A percentile compares a stretch with the other conserved stretches of the same genome.
Evolutionary conservation across 2,329 filamentous ascomycete genomes (phyloP).

Genomic region (Ophiostoma montium): DNA sequence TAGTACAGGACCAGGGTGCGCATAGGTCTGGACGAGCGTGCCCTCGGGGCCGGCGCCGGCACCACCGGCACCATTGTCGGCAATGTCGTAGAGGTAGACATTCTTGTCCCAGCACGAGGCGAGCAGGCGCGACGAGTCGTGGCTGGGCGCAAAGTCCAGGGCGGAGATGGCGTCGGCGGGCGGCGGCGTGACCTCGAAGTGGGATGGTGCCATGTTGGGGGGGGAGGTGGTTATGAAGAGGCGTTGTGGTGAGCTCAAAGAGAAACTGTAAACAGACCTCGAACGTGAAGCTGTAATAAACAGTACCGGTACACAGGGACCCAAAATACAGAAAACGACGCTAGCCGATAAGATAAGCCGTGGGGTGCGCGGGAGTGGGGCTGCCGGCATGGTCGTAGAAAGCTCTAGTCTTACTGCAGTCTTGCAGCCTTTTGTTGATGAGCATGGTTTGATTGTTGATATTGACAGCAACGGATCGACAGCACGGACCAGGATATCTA

Average conservation of each 20-base stretch:
- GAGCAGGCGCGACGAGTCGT: slow-evolving; percentile 61
- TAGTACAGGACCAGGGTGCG: slow-evolving; percentile 73
- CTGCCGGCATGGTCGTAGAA: too few species aligned
- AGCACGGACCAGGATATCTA: neutral
- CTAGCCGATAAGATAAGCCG: slow-evolving; percentile 14
- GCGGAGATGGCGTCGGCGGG: slow-evolving; percentile 80
- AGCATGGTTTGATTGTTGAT: too few species aligned
- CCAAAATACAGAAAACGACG: neutral
- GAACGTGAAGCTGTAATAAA: slow-evolving; percentile 2
- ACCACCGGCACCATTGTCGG: slow-evolving; percentile 39
- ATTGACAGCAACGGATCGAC: too few species aligned
- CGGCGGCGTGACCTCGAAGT: slow-evolving; percentile 64
- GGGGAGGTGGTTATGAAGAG: too few species aligned
- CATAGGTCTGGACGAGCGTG: slow-evolving; percentile 56
- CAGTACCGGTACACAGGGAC: neutral
- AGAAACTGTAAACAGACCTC: slow-evolving; percentile 11
- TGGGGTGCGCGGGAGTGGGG: slow-evolving; percentile 2
- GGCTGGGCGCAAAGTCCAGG: slow-evolving; percentile 67
- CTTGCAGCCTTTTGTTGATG: too few species aligned
- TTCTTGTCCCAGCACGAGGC: slow-evolving; percentile 91
- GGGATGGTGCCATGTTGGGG: slow-evolving; percentile 4
- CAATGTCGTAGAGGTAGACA: slow-evolving; percentile 76
- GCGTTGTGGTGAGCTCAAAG: neutral
- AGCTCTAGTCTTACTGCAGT: neutral
- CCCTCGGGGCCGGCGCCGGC: slow-evolving; percentile 42